Conservation (phyloP, 345 rosid genomes). For the Citrus glauca region DNA sequence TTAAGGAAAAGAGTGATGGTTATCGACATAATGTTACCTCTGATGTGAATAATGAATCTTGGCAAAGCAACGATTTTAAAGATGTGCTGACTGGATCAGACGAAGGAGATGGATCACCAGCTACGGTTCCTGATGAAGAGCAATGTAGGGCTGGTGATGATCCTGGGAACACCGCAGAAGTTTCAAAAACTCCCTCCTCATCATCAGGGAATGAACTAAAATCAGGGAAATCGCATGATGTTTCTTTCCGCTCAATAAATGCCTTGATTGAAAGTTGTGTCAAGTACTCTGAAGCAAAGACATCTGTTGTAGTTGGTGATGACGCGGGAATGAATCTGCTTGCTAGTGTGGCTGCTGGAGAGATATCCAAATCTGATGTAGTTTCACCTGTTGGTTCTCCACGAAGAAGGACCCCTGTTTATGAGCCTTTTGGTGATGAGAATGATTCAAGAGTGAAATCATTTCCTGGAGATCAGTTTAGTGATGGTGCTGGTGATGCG, state of each 20-base stretch:
- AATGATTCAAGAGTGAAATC: conserved; percentile 32
- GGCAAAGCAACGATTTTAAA: conserved; percentile 63
- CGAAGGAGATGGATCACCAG: conserved; percentile 51
- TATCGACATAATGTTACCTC: conserved; percentile 31
- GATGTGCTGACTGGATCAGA: conserved; percentile 39
- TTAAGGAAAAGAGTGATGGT: conserved; percentile 50
- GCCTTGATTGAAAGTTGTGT: conserved; percentile 88
- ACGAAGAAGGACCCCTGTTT: conserved; percentile 28
- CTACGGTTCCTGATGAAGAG: conserved; percentile 42
- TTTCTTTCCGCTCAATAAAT: conserved; percentile 67
- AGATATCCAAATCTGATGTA: conserved; percentile 57
- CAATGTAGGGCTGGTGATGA: conserved; percentile 36
- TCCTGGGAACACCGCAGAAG: conserved; percentile 34
- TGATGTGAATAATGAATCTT: conserved; percentile 48
- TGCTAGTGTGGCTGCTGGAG: conserved; percentile 92
- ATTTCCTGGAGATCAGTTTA: conserved; percentile 23
- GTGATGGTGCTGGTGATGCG: conserved; percentile 23
- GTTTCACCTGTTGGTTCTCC: conserved; percentile 55
- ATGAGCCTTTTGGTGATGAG: conserved; percentile 31
- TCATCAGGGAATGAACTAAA: conserved; percentile 41
- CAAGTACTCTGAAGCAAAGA: conserved; percentile 58
- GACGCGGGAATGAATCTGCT: conserved; percentile 93
- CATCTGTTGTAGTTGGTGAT: conserved; percentile 50
- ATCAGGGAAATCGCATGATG: conserved; percentile 45
- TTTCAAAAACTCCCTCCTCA: conserved; percentile 34